Conservation (phyloP, 192 early-diverging fungal species). For the Linnemannia schmuckeri region DNA sequence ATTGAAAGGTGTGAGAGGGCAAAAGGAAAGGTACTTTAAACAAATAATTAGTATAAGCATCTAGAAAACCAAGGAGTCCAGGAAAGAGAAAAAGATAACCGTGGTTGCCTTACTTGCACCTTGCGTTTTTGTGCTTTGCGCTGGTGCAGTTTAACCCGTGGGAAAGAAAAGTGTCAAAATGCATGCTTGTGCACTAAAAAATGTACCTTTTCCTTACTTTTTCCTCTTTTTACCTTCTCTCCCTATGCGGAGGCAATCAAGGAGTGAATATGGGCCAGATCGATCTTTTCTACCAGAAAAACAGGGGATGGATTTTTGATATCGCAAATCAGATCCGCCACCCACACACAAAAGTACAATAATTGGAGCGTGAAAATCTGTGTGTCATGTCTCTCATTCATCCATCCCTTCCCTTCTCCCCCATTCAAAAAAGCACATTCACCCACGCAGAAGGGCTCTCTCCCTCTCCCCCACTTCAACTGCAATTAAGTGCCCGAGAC, state of each 20-base stretch:
- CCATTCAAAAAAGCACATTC: not conserved
- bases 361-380: slow-evolving; percentile 4
- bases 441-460: not conserved
- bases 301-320: not conserved
- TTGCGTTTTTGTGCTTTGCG: too few species aligned
- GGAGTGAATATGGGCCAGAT: not conserved
- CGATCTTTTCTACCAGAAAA: not conserved
- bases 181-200: not conserved
- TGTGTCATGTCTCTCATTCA: not conserved
- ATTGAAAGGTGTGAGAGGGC: too few species aligned
- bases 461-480: not conserved
- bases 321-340: too few species aligned
- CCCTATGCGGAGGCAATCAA: not conserved
- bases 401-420: not conserved
- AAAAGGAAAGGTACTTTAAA: not conserved
- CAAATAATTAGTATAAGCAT: not conserved
- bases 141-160: not conserved
- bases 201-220: not conserved
- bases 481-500: not conserved
- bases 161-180: not conserved
- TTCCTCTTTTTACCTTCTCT: not conserved
- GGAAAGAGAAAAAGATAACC: not conserved
- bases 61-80: not conserved
- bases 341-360: not conserved
- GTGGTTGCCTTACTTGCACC: not conserved